Percentiles rank a stretch among this genome's conserved stretches.
phyloP scores from a whole-genome alignment of 192 early-diverging fungal species.

The Dissophora globulifera region DNA sequence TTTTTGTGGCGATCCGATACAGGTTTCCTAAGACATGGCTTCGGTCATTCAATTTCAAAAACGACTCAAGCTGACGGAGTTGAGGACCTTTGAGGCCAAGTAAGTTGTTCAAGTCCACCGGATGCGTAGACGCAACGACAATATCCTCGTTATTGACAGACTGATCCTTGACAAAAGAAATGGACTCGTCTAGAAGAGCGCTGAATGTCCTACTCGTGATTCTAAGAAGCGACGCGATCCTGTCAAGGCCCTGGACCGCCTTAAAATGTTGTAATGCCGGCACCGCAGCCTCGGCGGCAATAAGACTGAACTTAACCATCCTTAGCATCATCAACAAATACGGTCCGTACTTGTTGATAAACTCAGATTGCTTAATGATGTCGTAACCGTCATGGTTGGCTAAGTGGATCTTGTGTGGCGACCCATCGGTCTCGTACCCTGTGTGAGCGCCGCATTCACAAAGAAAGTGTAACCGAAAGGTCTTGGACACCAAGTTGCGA shows the following conservation, averaged over 20 bases:
- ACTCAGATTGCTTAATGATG: not conserved
- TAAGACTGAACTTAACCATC: not conserved
- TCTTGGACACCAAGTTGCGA: not conserved
- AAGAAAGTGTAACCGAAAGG: constrained; percentile 3
- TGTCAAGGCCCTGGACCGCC: not conserved
- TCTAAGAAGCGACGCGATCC: too few relatives aligned
- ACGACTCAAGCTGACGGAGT: not conserved
- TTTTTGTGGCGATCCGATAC: not conserved
- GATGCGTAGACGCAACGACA: too few relatives aligned
- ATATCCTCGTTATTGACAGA: not conserved
- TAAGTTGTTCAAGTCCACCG: not conserved
- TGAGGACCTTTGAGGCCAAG: not conserved
- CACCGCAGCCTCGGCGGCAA: not conserved
- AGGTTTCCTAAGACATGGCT: constrained; percentile 1
- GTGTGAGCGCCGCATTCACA: constrained; percentile 12
- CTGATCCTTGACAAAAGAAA: not conserved
- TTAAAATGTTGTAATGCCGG: not conserved
- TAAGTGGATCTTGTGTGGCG: not conserved
- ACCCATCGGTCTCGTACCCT: not conserved
- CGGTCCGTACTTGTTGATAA: not conserved
- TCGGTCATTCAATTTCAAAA: not conserved
- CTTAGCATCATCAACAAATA: constrained; percentile 1
- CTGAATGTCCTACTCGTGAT: not conserved
- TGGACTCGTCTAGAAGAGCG: not conserved
- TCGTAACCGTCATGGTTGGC: constrained; percentile 12